Conservation (phyloP, 441 rosid genomes). For the Bocquillonia castaneifolia region DNA sequence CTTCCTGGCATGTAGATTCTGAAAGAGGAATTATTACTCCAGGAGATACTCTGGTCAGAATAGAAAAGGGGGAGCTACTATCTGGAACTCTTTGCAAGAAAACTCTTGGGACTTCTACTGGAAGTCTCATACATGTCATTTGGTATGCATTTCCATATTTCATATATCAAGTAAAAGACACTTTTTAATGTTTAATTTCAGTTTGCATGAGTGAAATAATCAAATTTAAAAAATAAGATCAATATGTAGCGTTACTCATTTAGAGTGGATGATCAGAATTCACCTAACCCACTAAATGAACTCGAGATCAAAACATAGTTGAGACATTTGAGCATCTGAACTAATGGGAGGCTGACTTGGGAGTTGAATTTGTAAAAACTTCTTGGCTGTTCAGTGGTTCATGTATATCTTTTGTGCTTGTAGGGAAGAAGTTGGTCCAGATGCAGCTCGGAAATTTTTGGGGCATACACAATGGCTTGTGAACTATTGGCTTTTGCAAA, state of each 20-base stretch:
- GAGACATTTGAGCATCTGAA: neutral
- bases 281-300: too few relatives aligned
- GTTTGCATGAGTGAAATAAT: neutral
- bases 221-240: neutral
- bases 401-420: constrained; percentile 4
- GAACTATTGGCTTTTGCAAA: constrained; percentile 97
- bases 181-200: neutral
- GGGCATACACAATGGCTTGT: constrained; percentile 99
- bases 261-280: too few relatives aligned
- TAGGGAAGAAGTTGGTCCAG: constrained; percentile 99
- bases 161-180: neutral
- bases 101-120: constrained; percentile 85
- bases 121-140: constrained; percentile 96
- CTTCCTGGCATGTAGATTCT: constrained; percentile 85
- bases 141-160: constrained; percentile 48
- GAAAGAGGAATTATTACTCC: constrained; percentile 85
- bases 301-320: too few relatives aligned
- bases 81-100: constrained; percentile 97
- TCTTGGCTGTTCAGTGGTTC: neutral
- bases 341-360: neutral
- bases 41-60: constrained; percentile 92
- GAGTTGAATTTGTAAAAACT: constrained; percentile 1
- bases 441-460: constrained; percentile 97
- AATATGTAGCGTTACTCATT: too few relatives aligned
- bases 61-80: constrained; percentile 89